A percentile compares a stretch with the other conserved stretches of the same genome.
Conservation (phyloP, 208 protist genomes). For the Acanthamoeba divionensis region DNA sequence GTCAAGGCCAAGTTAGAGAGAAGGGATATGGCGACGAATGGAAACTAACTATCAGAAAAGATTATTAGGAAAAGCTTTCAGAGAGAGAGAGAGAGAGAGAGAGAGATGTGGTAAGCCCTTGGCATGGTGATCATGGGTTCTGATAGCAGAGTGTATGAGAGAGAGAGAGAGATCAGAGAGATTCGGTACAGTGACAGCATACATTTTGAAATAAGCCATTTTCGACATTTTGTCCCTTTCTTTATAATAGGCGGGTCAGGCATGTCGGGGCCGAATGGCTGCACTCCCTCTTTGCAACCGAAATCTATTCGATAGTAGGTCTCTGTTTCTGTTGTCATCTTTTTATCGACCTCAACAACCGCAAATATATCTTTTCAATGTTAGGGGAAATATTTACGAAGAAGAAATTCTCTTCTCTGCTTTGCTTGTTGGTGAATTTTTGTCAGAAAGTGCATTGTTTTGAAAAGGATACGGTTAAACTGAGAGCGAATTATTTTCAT, state of each 20-base stretch:
- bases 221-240: background rate
- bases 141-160: background rate
- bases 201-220: slow-evolving; percentile 44
- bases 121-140: background rate
- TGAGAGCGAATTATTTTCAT: slow-evolving; percentile 64
- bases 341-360: slow-evolving; percentile 1
- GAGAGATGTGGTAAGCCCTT: too few relatives aligned
- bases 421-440: too few relatives aligned
- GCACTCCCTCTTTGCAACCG: slow-evolving; percentile 20
- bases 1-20: too few relatives aligned
- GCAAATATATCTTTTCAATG: background rate
- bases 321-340: background rate
- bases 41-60: too few relatives aligned
- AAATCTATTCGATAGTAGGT: slow-evolving; percentile 19
- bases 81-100: background rate
- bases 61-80: background rate
- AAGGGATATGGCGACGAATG: too few relatives aligned
- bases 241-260: background rate
- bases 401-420: too few relatives aligned
- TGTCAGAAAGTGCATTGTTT: too few relatives aligned
- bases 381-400: too few relatives aligned
- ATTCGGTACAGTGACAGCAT: background rate
- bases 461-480: slow-evolving; percentile 71
- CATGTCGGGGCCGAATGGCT: slow-evolving; percentile 1
- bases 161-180: background rate